phyloP scores from a whole-genome alignment of 495 filamentous ascomycete species.

The Neurospora tetraspora region DNA sequence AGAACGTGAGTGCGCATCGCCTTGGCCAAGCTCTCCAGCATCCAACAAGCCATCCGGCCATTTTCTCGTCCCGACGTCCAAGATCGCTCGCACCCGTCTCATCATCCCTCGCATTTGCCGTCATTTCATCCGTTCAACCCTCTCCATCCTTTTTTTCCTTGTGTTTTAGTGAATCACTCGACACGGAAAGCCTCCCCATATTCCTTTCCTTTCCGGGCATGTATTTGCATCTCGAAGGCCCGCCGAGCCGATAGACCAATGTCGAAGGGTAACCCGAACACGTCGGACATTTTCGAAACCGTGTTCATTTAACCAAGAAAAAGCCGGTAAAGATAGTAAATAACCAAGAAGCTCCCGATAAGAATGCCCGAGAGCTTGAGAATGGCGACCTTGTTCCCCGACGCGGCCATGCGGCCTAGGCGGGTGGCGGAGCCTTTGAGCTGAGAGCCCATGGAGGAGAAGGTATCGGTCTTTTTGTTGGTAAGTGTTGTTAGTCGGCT shows the following conservation, averaged over 20 bases:
- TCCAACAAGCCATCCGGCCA: background rate
- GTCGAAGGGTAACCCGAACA: no score
- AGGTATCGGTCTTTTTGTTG: constrained; percentile 38
- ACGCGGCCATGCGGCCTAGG: constrained; percentile 84
- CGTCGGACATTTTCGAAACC: background rate
- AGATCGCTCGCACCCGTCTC: background rate
- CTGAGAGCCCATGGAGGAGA: constrained; percentile 49
- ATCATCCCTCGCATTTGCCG: background rate
- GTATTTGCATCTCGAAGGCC: background rate
- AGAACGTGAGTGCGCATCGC: background rate
- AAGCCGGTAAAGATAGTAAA: constrained; percentile 51
- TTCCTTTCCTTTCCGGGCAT: background rate
- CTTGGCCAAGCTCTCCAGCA: background rate
- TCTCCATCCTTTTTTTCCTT: background rate
- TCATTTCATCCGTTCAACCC: background rate
- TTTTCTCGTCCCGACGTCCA: background rate
- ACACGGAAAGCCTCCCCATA: background rate
- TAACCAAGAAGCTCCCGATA: constrained; percentile 56
- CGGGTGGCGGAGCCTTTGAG: constrained; percentile 79
- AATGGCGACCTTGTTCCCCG: constrained; percentile 83
- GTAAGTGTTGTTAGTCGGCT: background rate
- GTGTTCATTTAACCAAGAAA: background rate
- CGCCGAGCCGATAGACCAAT: no score
- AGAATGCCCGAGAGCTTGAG: constrained; percentile 82
- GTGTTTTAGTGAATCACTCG: background rate